Conservation (phyloP, 31 red algal genomes). For the Asparagopsis taxiformis region DNA sequence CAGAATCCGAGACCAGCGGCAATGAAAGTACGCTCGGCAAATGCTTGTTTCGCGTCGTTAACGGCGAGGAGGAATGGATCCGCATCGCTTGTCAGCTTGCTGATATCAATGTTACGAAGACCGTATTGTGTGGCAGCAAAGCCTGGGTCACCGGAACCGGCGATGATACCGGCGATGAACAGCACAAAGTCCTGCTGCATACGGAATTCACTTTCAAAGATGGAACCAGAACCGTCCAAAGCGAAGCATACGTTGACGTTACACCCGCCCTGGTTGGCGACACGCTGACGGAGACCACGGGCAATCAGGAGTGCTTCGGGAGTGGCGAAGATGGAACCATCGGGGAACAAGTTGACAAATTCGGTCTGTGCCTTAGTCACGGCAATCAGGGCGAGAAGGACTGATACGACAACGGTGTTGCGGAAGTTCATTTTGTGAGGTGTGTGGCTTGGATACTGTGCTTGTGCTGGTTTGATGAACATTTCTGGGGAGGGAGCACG, state of each 20-base stretch:
- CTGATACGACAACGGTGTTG: too few species aligned
- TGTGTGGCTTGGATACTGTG: too few species aligned
- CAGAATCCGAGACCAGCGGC: not conserved
- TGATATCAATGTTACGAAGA: conserved; percentile 7
- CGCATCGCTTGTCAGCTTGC: not conserved
- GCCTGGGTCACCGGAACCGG: not conserved
- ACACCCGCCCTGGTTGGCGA: not conserved
- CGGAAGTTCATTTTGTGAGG: too few species aligned
- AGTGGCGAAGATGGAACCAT: too few species aligned
- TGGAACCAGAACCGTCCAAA: not conserved
- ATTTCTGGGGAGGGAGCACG: too few species aligned
- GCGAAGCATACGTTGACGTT: conserved; percentile 13
- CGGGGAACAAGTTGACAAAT: too few species aligned
- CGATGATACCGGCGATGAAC: not conserved
- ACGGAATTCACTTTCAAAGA: not conserved
- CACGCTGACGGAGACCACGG: not conserved
- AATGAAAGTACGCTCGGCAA: not conserved
- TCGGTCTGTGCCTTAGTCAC: too few species aligned
- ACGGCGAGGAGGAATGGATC: not conserved
- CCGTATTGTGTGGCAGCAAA: conserved; percentile 11
- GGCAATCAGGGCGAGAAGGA: too few species aligned
- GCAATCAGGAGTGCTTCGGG: not conserved
- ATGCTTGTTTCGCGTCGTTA: too few species aligned
- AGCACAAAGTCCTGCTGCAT: conserved; percentile 7
- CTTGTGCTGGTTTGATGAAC: too few species aligned